Evolutionary conservation across 2,329 filamentous ascomycete species (phyloP), one percentile per base, ranked within the genome.

Genomic region (Cladorrhinum sp.): DNA sequence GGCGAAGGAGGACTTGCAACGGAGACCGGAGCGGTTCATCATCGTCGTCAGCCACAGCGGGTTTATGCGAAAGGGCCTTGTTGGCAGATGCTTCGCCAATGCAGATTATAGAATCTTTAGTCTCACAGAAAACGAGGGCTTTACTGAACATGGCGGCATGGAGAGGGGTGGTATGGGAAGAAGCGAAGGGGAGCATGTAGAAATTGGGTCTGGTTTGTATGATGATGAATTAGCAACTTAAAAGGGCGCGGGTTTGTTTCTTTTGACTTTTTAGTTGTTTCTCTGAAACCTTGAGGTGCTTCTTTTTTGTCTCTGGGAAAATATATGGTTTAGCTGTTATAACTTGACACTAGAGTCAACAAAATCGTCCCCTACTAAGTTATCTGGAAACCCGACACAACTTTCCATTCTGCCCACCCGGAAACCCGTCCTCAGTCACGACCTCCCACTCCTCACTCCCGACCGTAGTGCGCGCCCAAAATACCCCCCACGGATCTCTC

Each of bases 1-100:
- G 0, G 79, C 77, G 50, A 75, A 88, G 1, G 72, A 74, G 36
- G 74, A 76, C 18, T 74, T 89, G 25, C 76, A 85, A 1, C 63
- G 67, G 10, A 76, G 85, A 1, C 78, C 80, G 29, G 20, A 79
- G 81, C 65, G 71, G 73, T 0, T 77, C 48, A 78, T 89, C 56
- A 78, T 86, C 8, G 85, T 89, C 0, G 85, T 90, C 2, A 83
- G 82, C 1, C 86, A 89, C 72, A 84, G 85, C 1, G 85, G 80
- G 0, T 89, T 89, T 69, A 64, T 89, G 65, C 75, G 85, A 18
- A 72, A 78, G 4, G 83, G 78, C 7, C 78, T 88, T 2, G 78
- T 77, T 10, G 81, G 84, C 2, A 76, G 76, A 65, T 81, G 77
- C 75, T 85, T 78, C 67, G 81, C 79, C 68, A 89, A 89, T 63